Evolutionary conservation across 2,329 filamentous ascomycete genomes (phyloP).

Genomic region (Aquanectria penicillioides): DNA sequence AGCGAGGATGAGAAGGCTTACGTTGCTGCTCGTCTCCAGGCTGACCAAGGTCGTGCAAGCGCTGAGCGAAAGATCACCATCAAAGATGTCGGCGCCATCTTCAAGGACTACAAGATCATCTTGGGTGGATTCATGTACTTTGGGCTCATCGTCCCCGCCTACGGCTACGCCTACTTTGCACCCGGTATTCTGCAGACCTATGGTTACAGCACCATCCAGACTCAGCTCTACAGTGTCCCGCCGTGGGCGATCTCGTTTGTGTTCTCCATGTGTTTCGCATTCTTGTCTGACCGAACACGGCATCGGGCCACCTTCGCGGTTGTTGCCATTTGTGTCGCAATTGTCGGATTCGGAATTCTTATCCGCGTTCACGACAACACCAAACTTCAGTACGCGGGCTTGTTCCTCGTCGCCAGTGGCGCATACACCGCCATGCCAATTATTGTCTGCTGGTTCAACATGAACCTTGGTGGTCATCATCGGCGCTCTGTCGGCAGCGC

Average conservation of each 20-base stretch:
- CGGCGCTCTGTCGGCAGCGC: constrained; percentile 76
- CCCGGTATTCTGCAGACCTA: constrained; percentile 77
- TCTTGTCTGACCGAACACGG: constrained; percentile 73
- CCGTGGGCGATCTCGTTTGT: constrained; percentile 76
- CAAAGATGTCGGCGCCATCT: constrained; percentile 68
- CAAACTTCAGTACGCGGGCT: constrained; percentile 76
- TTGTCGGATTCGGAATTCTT: constrained; percentile 81
- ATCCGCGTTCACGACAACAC: constrained; percentile 75
- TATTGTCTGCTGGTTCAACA: constrained; percentile 84
- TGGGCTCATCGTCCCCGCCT: constrained; percentile 80
- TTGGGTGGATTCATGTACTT: constrained; percentile 85
- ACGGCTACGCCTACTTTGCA: constrained; percentile 81
- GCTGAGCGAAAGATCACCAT: constrained; percentile 69
- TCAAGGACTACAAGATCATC: constrained; percentile 80
- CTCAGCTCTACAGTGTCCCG: constrained; percentile 67
- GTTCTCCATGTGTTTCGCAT: constrained; percentile 81
- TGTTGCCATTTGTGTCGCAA: constrained; percentile 72
- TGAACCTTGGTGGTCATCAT: constrained; percentile 80
- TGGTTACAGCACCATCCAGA: constrained; percentile 67
- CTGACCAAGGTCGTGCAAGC: constrained; percentile 75
- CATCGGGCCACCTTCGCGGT: constrained; percentile 83
- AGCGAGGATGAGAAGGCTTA: constrained; percentile 74
- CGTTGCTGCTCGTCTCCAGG: constrained; percentile 71
- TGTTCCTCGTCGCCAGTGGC: constrained; percentile 85
- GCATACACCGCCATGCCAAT: constrained; percentile 91